Evolutionary conservation across 192 early-diverging fungal species (phyloP).

Genomic region (Phlyctochytrium arcticum): DNA sequence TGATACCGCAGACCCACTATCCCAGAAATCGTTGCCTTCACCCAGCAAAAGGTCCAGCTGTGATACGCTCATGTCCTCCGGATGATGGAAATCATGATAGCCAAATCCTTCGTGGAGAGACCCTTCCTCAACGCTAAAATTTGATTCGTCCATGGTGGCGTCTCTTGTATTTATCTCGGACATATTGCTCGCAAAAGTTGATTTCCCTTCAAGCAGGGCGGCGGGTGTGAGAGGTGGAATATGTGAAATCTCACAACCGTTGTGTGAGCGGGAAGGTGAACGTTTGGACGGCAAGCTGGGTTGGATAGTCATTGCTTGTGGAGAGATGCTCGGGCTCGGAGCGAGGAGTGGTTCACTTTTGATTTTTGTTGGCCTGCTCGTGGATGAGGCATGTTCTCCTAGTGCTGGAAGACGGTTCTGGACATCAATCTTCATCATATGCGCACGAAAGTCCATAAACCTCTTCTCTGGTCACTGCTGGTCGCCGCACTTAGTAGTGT

Average conservation of each 20-base stretch:
- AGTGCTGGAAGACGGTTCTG: no score
- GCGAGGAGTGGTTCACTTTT: no score
- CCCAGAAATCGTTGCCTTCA: not conserved
- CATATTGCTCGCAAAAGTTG: not conserved
- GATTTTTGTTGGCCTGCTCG: no score
- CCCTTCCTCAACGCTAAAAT: not conserved
- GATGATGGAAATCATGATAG: constrained; percentile 18
- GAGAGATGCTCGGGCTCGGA: constrained; percentile 8
- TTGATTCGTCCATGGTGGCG: not conserved
- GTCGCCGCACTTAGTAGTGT: not conserved
- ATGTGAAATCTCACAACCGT: constrained; percentile 2
- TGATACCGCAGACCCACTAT: not conserved
- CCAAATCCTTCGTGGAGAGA: not conserved
- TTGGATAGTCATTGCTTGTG: not conserved
- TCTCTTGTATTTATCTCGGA: not conserved
- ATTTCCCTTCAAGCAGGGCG: not conserved
- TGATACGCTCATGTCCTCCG: constrained; percentile 21
- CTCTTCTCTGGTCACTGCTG: not conserved
- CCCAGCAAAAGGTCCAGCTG: constrained; percentile 20
- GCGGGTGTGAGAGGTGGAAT: not conserved
- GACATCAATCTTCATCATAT: not conserved
- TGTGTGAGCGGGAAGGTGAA: not conserved
- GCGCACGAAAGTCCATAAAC: not conserved
- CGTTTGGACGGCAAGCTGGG: constrained; percentile 1
- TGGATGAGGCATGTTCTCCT: no score